Evolutionary conservation across 139 green algal genomes (phyloP), one percentile per base, ranked within the genome.

Genomic region (Micractinium sp.): DNA sequence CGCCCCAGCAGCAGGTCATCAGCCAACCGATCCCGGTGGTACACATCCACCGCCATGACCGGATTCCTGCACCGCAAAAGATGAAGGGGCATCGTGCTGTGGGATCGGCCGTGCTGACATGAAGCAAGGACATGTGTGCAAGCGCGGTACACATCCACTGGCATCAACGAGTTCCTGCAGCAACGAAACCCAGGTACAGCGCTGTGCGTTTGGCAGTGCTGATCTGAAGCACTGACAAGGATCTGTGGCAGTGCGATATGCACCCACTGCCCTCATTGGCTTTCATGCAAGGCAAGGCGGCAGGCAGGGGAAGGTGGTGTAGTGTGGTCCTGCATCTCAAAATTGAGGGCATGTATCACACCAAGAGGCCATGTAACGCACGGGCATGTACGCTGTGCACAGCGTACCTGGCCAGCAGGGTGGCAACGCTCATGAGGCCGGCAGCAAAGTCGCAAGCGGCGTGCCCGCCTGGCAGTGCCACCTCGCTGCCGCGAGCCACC

Each of bases 1-100:
- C 81, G n/a, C 5, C 92, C 92, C 63, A 94, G 53, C 85, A 93
- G 88, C 39, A 71, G 80, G 77, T 93, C 91, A 12, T 84, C 82
- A 4, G 53, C 35, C 85, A 88, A 69, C 60, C 63, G 69, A 23
- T 92, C 82, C 66, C 80, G 82, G 76, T 93, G 92, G 71, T 85
- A 93, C 23, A 94, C 90, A 63, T 93, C 85, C 16, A 85, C 82
- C 18, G 82, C 85, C 36, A 93, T 86, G n/a, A 82, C 86, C 0
- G 35, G 85, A 41, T 33, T 38, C 85, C 47, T 87, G 74, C 60
- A 79, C 0, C 29, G 31, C 23, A 16, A 82, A 56, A 5, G n/a
- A 29, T 76, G 69, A 22, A 18, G 63, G 2, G 63, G 20, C 63
- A 73, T 29, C 27, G 27, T 29, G 7, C 3, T 35, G 29, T 76